Evolutionary conservation across 2,329 filamentous ascomycete genomes (phyloP).

Genomic region (Penicillium rolfsii): DNA sequence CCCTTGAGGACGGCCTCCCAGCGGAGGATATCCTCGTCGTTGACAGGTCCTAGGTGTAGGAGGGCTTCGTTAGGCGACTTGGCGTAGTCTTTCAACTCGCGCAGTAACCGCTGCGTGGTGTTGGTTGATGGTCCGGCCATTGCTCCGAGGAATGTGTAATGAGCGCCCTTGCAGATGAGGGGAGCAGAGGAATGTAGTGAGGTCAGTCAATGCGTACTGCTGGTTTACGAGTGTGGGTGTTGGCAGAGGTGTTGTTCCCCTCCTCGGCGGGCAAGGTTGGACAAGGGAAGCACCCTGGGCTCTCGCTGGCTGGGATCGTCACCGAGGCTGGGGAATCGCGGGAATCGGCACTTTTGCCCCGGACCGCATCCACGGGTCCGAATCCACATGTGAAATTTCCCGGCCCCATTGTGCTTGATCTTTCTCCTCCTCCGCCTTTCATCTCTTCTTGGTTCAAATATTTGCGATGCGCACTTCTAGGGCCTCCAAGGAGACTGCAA

Average conservation of each 20-base stretch:
- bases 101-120: conserved; percentile 62
- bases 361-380: conserved; percentile 14
- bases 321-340: conserved; percentile 29
- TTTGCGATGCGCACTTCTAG: conserved; percentile 60
- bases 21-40: conserved; percentile 61
- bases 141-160: conserved; percentile 16
- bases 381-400: conserved; percentile 28
- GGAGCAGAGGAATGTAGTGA: conserved; percentile 12
- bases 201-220: background rate
- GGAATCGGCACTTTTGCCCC: conserved; percentile 11
- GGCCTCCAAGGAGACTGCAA: conserved; percentile 62
- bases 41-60: conserved; percentile 59
- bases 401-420: background rate
- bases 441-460: background rate
- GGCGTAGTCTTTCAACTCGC: conserved; percentile 63
- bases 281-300: conserved; percentile 7
- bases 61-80: conserved; percentile 60
- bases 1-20: conserved; percentile 66
- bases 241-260: background rate
- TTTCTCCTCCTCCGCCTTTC: background rate
- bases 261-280: conserved; percentile 11
- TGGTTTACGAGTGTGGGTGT: background rate
- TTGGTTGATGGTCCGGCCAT: conserved; percentile 35
- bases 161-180: background rate
- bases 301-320: conserved; percentile 10